Conservation (phyloP, 2,329 filamentous ascomycete genomes). For the Fusarium hainanense region DNA sequence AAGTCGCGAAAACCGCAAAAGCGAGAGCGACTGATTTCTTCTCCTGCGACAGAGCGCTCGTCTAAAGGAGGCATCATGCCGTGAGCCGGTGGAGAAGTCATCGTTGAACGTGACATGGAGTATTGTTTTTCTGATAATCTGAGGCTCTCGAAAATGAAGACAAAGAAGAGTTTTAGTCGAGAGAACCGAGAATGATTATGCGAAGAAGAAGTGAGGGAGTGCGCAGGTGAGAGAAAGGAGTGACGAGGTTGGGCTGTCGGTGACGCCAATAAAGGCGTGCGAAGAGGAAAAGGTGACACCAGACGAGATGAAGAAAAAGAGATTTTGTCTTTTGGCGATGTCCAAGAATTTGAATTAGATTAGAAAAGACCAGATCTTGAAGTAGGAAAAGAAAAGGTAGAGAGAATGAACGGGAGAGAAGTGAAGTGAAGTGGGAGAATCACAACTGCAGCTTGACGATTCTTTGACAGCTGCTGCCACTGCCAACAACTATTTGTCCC, state of each 20-base stretch:
- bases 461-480: slow-evolving; percentile 21
- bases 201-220: not conserved
- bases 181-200: not conserved
- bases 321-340: not conserved
- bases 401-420: not conserved
- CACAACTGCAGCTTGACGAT: not conserved
- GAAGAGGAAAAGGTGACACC: slow-evolving; percentile 33
- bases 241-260: slow-evolving; percentile 18
- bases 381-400: not conserved
- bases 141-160: not conserved
- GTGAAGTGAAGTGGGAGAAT: not conserved
- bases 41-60: not conserved
- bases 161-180: not conserved
- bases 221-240: not conserved
- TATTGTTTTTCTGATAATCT: not conserved
- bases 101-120: not conserved
- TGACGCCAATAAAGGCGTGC: slow-evolving; percentile 17
- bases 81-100: slow-evolving; percentile 25
- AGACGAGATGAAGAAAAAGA: slow-evolving; percentile 13
- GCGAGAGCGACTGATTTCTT: slow-evolving; percentile 39
- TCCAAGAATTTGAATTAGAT: slow-evolving; percentile 2
- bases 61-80: slow-evolving; percentile 23
- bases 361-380: not conserved
- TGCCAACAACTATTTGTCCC: not conserved
- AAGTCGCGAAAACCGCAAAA: slow-evolving; percentile 52